A percentile compares a stretch with the other conserved stretches of the same genome.
Evolutionary conservation across 768 basidiomycete species (phyloP).

Genomic region (Boletus edulis): DNA sequence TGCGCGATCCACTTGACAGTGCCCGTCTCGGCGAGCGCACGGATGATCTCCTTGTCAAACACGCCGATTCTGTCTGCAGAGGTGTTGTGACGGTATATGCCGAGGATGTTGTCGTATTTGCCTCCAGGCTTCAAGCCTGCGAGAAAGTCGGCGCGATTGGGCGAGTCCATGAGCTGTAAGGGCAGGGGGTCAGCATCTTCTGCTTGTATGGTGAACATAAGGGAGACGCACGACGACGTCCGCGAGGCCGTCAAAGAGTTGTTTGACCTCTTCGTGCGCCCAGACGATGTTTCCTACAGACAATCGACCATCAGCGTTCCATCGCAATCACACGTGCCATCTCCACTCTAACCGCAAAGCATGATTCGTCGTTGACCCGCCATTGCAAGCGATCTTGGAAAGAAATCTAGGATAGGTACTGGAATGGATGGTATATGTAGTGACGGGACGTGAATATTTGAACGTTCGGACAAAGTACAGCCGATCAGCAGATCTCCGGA

Average conservation of each 20-base stretch:
- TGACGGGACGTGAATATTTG: no score
- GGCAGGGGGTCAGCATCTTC: not conserved
- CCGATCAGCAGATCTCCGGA: not conserved
- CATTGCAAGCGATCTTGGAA: constrained; percentile 10
- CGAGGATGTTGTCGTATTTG: constrained; percentile 71
- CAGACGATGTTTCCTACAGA: constrained; percentile 66
- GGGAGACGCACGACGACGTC: constrained; percentile 67
- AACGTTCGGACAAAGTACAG: no score
- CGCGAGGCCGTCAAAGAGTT: constrained; percentile 63
- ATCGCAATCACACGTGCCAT: not conserved
- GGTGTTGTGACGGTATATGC: constrained; percentile 75
- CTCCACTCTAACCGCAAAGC: constrained; percentile 32
- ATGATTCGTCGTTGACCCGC: constrained; percentile 26
- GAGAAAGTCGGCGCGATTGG: constrained; percentile 67
- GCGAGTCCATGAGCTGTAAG: constrained; percentile 52
- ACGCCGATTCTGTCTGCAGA: constrained; percentile 65
- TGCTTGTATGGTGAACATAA: not conserved
- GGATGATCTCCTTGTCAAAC: constrained; percentile 79
- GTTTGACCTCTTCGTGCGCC: constrained; percentile 73
- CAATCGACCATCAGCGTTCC: not conserved
- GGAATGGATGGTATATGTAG: not conserved
- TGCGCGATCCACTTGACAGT: constrained; percentile 85
- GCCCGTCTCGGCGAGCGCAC: constrained; percentile 50
- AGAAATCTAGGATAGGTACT: not conserved
- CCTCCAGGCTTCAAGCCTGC: constrained; percentile 59